Evolutionary conservation across 768 basidiomycete species (phyloP).

Genomic region (Naganishia randhawae): DNA sequence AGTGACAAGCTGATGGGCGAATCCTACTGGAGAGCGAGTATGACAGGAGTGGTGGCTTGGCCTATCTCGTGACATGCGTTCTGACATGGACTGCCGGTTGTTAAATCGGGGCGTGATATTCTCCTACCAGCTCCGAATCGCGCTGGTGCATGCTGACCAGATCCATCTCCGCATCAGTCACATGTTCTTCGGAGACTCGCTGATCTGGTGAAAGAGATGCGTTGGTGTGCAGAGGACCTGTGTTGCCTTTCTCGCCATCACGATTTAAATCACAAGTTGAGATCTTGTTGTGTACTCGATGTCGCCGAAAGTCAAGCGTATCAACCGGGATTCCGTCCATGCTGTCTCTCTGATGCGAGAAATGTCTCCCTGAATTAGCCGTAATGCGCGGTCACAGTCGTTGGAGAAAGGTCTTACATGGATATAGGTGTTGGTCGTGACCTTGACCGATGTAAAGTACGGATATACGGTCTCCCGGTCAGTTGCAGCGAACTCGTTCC

Average conservation of each 20-base stretch:
- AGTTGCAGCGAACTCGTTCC: not conserved
- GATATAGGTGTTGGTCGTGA: slow-evolving; percentile 25
- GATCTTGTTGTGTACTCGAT: not conserved
- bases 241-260: not conserved
- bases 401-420: not conserved
- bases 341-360: not conserved
- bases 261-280: not conserved
- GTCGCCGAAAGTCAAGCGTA: slow-evolving; percentile 4
- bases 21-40: too few species aligned
- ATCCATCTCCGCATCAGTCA: not conserved
- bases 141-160: not conserved
- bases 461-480: not conserved
- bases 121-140: not conserved
- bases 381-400: not conserved
- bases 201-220: not conserved
- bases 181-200: not conserved
- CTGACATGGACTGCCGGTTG: not conserved
- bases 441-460: slow-evolving; percentile 11
- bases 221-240: not conserved
- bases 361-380: not conserved
- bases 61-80: not conserved
- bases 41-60: too few species aligned
- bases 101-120: not conserved
- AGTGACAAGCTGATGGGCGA: too few species aligned
- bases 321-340: slow-evolving; percentile 4